Percentiles rank a stretch among this genome's conserved stretches.
phyloP scores from a whole-genome alignment of 495 filamentous ascomycete species.

The Bathelium albidoporum region DNA sequence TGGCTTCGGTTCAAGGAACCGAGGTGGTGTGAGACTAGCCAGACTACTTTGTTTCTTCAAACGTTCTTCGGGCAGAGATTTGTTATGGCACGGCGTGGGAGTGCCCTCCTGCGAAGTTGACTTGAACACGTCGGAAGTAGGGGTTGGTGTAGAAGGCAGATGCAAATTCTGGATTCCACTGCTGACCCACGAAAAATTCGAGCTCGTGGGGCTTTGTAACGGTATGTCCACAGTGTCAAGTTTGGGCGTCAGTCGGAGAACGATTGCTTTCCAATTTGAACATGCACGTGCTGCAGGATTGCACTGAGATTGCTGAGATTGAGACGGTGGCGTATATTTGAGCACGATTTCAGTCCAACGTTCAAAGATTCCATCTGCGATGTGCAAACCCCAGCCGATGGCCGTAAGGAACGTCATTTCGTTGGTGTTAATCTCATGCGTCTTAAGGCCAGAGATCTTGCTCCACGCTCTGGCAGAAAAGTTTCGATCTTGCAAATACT shows the following conservation, averaged over 20 bases:
- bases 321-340: constrained; percentile 55
- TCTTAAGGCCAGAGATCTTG: constrained; percentile 89
- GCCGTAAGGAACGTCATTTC: constrained; percentile 86
- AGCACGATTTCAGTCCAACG: constrained; percentile 87
- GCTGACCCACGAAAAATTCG: constrained; percentile 7
- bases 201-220: constrained; percentile 12
- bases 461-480: constrained; percentile 97
- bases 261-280: constrained; percentile 58
- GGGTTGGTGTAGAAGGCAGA: constrained; percentile 11
- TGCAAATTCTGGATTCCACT: constrained; percentile 5
- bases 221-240: constrained; percentile 45
- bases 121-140: constrained; percentile 3
- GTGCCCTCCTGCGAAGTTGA: constrained; percentile 28
- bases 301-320: constrained; percentile 41
- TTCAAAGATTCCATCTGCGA: constrained; percentile 77
- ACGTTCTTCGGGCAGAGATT: constrained; percentile 7
- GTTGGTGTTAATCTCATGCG: constrained; percentile 88
- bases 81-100: constrained; percentile 24
- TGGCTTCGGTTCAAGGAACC: constrained; percentile 28
- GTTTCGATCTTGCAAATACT: constrained; percentile 96
- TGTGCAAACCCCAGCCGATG: constrained; percentile 89
- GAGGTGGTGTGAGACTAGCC: constrained; percentile 15
- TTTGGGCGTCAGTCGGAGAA: constrained; percentile 70
- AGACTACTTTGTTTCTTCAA: neutral
- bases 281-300: neutral